Percentiles rank a stretch among this genome's conserved stretches.
phyloP scores from a whole-genome alignment of 495 filamentous ascomycete genomes.

The Sporormia fimetaria region DNA sequence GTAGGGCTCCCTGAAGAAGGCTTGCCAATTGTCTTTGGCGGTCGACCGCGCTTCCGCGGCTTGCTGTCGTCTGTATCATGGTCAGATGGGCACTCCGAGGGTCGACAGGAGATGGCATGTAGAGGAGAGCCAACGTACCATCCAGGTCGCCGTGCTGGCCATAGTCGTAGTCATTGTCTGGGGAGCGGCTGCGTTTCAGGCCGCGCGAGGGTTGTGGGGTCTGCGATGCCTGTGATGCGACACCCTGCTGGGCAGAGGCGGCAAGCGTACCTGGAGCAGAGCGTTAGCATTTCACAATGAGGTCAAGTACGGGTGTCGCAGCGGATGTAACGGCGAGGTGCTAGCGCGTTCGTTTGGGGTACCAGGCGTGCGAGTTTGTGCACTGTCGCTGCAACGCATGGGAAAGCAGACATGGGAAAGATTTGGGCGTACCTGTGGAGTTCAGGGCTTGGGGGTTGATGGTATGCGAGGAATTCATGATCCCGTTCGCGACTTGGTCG shows the following conservation, averaged over 20 bases:
- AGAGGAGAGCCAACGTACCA: conserved; percentile 30
- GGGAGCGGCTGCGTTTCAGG: conserved; percentile 87
- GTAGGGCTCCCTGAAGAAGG: conserved; percentile 35
- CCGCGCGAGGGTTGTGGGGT: conserved; percentile 58
- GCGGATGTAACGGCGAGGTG: conserved; percentile 24
- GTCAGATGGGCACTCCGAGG: no score
- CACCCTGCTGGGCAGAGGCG: conserved; percentile 28
- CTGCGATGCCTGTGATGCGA: no score
- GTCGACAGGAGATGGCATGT: no score
- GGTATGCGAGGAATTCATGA: conserved; percentile 62
- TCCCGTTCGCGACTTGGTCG: conserved; percentile 44
- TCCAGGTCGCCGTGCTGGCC: conserved; percentile 44
- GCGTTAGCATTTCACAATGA: no score
- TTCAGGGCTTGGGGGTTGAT: conserved; percentile 71
- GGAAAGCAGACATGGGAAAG: conserved; percentile 1
- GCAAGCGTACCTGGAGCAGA: conserved; percentile 20
- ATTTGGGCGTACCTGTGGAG: conserved; percentile 42
- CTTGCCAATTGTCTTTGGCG: conserved; percentile 55
- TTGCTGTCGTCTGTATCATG: conserved; percentile 50
- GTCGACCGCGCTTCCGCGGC: conserved; percentile 76
- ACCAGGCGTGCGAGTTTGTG: no score
- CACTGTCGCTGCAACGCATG: no score
- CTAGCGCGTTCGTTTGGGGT: no score
- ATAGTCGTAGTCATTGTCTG: conserved; percentile 57
- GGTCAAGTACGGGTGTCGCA: conserved; percentile 13